Conservation (phyloP, 805 yeast genomes). For the Priceomyces melissophilus region DNA sequence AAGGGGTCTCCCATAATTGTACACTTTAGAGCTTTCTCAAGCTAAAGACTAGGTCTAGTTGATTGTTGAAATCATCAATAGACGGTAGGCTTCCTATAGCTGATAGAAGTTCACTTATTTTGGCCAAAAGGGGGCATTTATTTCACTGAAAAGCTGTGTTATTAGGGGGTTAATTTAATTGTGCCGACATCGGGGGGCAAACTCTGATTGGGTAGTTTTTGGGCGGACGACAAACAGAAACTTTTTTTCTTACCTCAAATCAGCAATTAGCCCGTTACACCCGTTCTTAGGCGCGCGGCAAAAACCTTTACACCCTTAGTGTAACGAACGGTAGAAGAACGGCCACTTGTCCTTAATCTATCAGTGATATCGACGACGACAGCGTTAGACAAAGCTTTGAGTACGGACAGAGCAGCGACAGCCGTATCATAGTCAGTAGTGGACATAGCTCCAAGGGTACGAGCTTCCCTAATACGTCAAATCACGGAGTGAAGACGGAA, state of each 20-base stretch:
- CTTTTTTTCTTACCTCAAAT: not conserved
- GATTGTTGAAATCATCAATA: too few species aligned
- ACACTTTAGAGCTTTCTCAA: too few species aligned
- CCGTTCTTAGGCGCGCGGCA: constrained; percentile 13
- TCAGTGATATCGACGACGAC: not conserved
- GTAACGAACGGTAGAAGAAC: not conserved
- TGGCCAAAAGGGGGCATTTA: not conserved
- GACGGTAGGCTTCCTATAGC: too few species aligned
- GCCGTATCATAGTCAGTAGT: not conserved
- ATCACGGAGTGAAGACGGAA: too few species aligned
- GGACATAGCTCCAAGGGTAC: not conserved
- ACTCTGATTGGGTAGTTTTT: constrained; percentile 2
- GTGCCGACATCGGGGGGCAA: constrained; percentile 4
- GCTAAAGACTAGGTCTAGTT: too few species aligned
- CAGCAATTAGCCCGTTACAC: constrained; percentile 16
- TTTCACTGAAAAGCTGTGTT: constrained; percentile 1
- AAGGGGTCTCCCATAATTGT: too few species aligned
- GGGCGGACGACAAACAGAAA: constrained; percentile 1
- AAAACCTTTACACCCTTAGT: constrained; percentile 3
- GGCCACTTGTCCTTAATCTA: not conserved
- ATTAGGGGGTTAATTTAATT: constrained; percentile 1
- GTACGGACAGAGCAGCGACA: not conserved
- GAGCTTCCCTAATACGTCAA: too few species aligned
- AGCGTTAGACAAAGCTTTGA: too few species aligned
- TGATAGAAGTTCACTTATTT: not conserved